phyloP scores from a whole-genome alignment of 371 early-diverging fungal genomes.

The Coemansia sp. region DNA sequence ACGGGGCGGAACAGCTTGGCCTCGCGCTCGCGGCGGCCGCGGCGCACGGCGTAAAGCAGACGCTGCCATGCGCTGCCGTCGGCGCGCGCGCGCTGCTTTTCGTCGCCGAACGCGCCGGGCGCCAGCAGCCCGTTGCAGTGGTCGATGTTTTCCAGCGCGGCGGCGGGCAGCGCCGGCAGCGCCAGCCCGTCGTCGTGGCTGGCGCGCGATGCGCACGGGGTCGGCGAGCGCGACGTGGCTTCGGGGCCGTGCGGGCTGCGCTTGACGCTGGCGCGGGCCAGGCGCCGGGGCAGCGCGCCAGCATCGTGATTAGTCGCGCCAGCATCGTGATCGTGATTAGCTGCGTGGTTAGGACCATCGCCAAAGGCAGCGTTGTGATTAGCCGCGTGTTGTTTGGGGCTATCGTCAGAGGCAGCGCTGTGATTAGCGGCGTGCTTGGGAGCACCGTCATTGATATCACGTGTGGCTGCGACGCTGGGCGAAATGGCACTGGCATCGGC shows the following conservation, averaged over 20 bases:
- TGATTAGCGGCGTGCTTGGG: no score
- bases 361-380: no score
- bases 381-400: no score
- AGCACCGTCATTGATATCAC: no score
- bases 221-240: not conserved
- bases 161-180: not conserved
- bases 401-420: no score
- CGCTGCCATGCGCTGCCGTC: conserved; percentile 28
- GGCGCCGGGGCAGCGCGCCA: conserved; percentile 5
- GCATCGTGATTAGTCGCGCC: not conserved
- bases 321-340: not conserved
- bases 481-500: not conserved
- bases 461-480: no score
- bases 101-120: conserved; percentile 37
- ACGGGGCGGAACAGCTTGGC: conserved; percentile 29
- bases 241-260: not conserved
- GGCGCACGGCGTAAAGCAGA: not conserved
- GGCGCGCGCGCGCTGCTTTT: conserved; percentile 33
- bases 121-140: conserved; percentile 41
- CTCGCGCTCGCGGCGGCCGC: conserved; percentile 19
- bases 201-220: not conserved
- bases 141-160: conserved; percentile 3
- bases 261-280: not conserved
- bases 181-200: not conserved
- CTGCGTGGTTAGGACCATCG: not conserved